phyloP scores from a whole-genome alignment of 495 filamentous ascomycete species.

The Venustampulla echinocandica region DNA sequence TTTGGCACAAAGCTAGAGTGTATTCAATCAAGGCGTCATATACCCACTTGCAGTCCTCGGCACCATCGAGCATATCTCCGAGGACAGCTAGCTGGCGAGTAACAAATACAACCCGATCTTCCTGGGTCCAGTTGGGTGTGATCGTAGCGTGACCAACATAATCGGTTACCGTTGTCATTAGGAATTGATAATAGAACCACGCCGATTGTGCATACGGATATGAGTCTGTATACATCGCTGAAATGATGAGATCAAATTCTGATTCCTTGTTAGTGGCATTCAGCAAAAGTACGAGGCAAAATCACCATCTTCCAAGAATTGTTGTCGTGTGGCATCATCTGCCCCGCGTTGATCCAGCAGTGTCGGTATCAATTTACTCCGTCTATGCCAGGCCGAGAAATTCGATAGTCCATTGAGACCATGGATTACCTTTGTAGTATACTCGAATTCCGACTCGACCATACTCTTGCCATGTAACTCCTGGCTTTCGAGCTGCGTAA shows the following conservation, averaged over 20 bases:
- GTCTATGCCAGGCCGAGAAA: conserved; percentile 94
- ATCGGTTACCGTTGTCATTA: conserved; percentile 54
- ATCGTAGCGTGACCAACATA: conserved; percentile 40
- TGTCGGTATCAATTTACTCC: conserved; percentile 70
- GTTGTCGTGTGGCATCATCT: conserved; percentile 48
- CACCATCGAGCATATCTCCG: conserved; percentile 64
- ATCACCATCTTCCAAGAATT: conserved; percentile 66
- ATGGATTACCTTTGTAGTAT: conserved; percentile 78
- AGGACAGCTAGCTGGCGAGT: conserved; percentile 57
- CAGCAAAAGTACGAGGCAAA: not conserved
- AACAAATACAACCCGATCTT: conserved; percentile 59
- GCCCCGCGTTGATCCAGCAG: conserved; percentile 62
- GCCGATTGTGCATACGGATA: conserved; percentile 70
- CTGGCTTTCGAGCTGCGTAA: conserved; percentile 55
- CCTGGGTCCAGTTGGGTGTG: conserved; percentile 48
- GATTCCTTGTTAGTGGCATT: not conserved
- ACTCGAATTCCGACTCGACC: conserved; percentile 74
- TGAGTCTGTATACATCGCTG: conserved; percentile 74
- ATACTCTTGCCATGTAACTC: conserved; percentile 45
- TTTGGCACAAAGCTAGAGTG: conserved; percentile 38
- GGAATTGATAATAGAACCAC: conserved; percentile 91
- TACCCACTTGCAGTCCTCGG: conserved; percentile 69
- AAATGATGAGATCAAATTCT: conserved; percentile 68
- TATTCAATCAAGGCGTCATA: conserved; percentile 68
- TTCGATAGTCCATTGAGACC: conserved; percentile 66